Percentiles rank a stretch among this genome's conserved stretches.
Conservation (phyloP, 306 rosid species). For the Echinosophora koreensis region DNA sequence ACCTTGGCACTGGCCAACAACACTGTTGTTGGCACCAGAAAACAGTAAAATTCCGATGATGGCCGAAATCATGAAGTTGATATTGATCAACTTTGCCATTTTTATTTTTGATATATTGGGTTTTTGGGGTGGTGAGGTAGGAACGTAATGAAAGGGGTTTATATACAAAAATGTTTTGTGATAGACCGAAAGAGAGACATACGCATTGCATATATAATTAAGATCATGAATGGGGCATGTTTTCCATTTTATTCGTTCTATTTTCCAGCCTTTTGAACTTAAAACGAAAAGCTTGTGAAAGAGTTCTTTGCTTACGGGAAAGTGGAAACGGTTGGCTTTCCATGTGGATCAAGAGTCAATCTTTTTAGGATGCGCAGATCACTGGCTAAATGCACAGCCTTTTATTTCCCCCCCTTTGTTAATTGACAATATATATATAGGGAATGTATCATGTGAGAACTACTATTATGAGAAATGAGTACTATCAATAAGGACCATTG, state of each 20-base stretch:
- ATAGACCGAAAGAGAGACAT: background rate
- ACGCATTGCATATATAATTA: background rate
- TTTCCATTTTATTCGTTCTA: background rate
- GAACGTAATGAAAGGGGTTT: background rate
- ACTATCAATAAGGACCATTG: too few species aligned
- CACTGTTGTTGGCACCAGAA: background rate
- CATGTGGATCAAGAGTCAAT: too few species aligned
- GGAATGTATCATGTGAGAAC: too few species aligned
- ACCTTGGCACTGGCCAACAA: slow-evolving; percentile 44
- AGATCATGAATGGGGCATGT: background rate
- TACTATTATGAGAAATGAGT: too few species aligned
- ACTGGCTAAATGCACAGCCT: too few species aligned
- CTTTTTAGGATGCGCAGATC: too few species aligned
- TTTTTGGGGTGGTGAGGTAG: background rate
- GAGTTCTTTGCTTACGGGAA: too few species aligned
- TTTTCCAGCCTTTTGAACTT: background rate
- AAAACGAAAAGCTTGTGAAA: background rate
- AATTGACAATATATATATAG: too few species aligned
- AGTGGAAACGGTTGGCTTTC: too few species aligned
- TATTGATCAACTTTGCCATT: slow-evolving; percentile 23
- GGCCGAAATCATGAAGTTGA: slow-evolving; percentile 20
- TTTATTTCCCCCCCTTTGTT: too few species aligned
- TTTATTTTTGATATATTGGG: background rate
- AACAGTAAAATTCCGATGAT: background rate
- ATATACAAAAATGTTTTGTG: background rate